These are phyloP conservation scores for Pichia sp. DNA, from an alignment of 1,139 yeast genomes.

Conservation along the genomic window DNA sequence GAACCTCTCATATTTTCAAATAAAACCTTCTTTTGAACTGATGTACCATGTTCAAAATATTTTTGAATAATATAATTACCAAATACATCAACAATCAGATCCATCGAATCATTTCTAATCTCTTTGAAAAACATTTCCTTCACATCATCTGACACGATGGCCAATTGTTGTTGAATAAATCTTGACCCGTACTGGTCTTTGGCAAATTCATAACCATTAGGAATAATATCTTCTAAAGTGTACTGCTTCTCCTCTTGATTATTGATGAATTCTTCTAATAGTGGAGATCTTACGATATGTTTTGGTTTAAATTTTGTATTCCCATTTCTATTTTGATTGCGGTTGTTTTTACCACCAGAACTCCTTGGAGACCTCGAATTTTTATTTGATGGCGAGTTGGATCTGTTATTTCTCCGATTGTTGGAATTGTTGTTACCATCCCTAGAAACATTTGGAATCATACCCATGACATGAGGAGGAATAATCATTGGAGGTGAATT, in stretches of 20 bases:
- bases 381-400: slow-evolving; percentile 7
- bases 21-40: slow-evolving; percentile 59
- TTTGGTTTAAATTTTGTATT: slow-evolving; percentile 17
- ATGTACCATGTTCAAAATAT: slow-evolving; percentile 77
- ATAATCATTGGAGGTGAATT: slow-evolving; percentile 10
- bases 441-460: slow-evolving; percentile 6
- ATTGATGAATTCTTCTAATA: slow-evolving; percentile 79
- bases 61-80: slow-evolving; percentile 97
- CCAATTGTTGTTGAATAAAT: slow-evolving; percentile 85
- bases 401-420: neutral
- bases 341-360: neutral
- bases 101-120: slow-evolving; percentile 65
- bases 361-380: slow-evolving; percentile 4
- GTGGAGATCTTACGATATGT: slow-evolving; percentile 62
- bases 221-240: slow-evolving; percentile 65
- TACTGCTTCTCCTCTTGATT: slow-evolving; percentile 57
- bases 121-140: slow-evolving; percentile 81
- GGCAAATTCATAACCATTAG: slow-evolving; percentile 86
- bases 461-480: slow-evolving; percentile 7
- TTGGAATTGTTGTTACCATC: slow-evolving; percentile 1
- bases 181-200: slow-evolving; percentile 97
- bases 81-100: slow-evolving; percentile 91
- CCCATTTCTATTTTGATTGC: slow-evolving; percentile 3
- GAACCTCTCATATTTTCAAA: slow-evolving; percentile 73
- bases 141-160: slow-evolving; percentile 53